A percentile compares a stretch with the other conserved stretches of the same genome.
These are phyloP conservation scores for Aeschynomene evenia DNA, from an alignment of 306 rosid genomes.

Conservation along the genomic window DNA sequence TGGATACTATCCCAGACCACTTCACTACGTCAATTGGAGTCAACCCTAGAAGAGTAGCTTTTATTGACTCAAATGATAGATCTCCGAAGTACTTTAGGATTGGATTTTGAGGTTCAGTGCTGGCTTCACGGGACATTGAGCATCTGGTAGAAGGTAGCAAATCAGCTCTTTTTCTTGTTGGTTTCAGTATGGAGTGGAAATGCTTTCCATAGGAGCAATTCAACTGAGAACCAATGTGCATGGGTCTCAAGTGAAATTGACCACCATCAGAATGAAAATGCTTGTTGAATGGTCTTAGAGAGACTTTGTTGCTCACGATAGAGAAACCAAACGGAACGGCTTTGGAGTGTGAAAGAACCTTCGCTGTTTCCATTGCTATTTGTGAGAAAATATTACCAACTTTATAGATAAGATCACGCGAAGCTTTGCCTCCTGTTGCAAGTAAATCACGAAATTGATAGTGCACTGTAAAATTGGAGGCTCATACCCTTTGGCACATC, in stretches of 20 bases:
- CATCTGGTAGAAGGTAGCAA: slow-evolving; percentile 41
- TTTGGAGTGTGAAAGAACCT: slow-evolving; percentile 50
- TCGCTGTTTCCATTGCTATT: slow-evolving; percentile 58
- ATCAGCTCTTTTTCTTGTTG: slow-evolving; percentile 34
- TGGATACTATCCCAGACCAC: slow-evolving; percentile 63
- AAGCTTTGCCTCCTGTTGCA: neutral
- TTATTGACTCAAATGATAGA: slow-evolving; percentile 56
- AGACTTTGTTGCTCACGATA: slow-evolving; percentile 37
- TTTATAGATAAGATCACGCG: neutral
- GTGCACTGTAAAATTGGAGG: neutral
- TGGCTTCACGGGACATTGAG: slow-evolving; percentile 45
- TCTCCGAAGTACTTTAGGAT: slow-evolving; percentile 42
- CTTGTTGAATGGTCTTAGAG: slow-evolving; percentile 60
- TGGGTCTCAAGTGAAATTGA: slow-evolving; percentile 34
- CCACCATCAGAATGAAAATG: slow-evolving; percentile 34
- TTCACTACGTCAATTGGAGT: slow-evolving; percentile 76
- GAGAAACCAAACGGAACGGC: slow-evolving; percentile 42
- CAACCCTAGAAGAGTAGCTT: slow-evolving; percentile 46
- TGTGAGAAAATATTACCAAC: slow-evolving; percentile 1
- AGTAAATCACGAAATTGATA: slow-evolving; percentile 4
- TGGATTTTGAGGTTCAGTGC: slow-evolving; percentile 55
- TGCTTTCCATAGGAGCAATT: slow-evolving; percentile 26
- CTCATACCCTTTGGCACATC: slow-evolving; percentile 11
- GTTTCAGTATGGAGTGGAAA: slow-evolving; percentile 22
- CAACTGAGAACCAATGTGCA: slow-evolving; percentile 29